These are phyloP conservation scores for Eucalyptus sp. DNA, from an alignment of 345 rosid genomes.

Conservation along the genomic window DNA sequence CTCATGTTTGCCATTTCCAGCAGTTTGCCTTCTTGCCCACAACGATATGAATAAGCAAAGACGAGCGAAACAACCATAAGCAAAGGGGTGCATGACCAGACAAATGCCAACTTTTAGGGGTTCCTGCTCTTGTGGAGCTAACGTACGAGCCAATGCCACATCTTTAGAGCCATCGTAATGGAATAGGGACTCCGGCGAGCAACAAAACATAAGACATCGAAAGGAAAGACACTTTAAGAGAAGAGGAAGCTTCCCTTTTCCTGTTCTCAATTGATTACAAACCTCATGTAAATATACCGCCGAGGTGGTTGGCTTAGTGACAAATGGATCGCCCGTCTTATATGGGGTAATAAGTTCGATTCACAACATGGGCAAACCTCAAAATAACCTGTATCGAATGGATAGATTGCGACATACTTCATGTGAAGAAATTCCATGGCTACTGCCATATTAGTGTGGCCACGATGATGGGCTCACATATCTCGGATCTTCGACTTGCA, in stretches of 20 bases:
- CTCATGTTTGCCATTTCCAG: neutral
- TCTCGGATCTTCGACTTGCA: accelerated
- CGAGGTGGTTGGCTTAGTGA: neutral
- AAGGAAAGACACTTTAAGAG: neutral
- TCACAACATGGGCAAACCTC: neutral
- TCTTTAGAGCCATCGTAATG: neutral
- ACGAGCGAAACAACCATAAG: neutral
- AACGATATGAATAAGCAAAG: neutral
- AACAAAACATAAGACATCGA: neutral
- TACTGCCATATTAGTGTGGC: neutral
- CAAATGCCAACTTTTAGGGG: neutral
- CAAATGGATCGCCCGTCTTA: neutral
- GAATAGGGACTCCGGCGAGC: neutral
- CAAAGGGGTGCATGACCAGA: neutral
- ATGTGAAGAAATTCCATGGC: neutral
- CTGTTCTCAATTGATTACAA: neutral
- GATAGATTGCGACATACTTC: neutral
- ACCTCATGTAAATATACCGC: neutral
- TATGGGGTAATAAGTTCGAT: neutral
- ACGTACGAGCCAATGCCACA: neutral
- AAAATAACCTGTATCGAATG: neutral
- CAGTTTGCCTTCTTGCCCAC: neutral
- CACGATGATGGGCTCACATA: neutral
- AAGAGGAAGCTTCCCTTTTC: neutral
- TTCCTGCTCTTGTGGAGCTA: neutral